Conservation (phyloP, 2,329 filamentous ascomycete species). For the Amauroascus verrucosus region DNA sequence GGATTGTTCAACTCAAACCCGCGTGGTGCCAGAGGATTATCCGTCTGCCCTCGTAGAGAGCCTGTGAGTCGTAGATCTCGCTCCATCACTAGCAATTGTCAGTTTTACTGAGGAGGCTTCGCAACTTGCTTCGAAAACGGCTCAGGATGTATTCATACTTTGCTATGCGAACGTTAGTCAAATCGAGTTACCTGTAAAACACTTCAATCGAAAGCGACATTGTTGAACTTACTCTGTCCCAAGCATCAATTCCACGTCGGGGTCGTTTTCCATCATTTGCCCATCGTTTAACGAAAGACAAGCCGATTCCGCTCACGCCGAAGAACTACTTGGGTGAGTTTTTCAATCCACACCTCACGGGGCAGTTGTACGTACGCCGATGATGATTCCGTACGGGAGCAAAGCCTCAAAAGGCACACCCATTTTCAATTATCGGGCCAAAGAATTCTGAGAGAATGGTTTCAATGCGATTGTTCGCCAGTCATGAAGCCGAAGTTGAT, state of each 20-base stretch:
- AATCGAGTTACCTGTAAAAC: background rate
- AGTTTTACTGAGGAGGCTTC: background rate
- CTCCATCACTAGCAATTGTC: conserved; percentile 50
- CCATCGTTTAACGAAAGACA: conserved; percentile 49
- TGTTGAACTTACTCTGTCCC: conserved; percentile 49
- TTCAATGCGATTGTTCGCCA: conserved; percentile 2
- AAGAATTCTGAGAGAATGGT: background rate
- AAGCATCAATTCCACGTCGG: conserved; percentile 51
- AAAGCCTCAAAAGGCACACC: conserved; percentile 58
- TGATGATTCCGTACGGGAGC: conserved; percentile 54
- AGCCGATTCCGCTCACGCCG: conserved; percentile 48
- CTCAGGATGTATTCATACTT: conserved; percentile 36
- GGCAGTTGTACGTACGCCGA: conserved; percentile 41
- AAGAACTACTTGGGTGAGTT: conserved; percentile 44
- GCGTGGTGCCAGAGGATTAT: conserved; percentile 47
- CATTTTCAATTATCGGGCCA: conserved; percentile 36
- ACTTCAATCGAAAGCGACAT: background rate
- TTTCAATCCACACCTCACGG: background rate
- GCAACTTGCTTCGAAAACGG: background rate
- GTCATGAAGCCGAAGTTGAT: background rate
- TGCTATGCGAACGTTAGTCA: conserved; percentile 32
- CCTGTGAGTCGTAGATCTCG: conserved; percentile 54
- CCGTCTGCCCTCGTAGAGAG: conserved; percentile 50
- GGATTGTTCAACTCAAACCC: conserved; percentile 59
- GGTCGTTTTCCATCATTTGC: conserved; percentile 54